Percentiles rank a stretch among this genome's conserved stretches.
phyloP scores from a whole-genome alignment of 129 eudicot species.

The Flaveria linearis region DNA sequence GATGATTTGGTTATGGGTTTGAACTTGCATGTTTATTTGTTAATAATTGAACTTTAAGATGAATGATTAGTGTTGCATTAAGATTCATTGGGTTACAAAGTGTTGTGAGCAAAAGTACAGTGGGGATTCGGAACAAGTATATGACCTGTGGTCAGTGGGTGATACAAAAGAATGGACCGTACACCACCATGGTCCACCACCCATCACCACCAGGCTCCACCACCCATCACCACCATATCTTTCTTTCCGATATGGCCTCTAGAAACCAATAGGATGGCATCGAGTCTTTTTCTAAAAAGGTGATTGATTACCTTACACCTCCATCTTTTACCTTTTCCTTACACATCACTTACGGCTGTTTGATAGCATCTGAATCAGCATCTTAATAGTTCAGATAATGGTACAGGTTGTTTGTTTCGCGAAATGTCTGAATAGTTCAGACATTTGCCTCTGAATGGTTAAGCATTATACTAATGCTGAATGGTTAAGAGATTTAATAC shows the following conservation, averaged over 20 bases:
- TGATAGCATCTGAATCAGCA: too few species aligned
- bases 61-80: not conserved
- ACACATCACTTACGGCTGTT: not conserved
- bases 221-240: constrained; percentile 22
- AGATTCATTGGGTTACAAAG: not conserved
- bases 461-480: too few species aligned
- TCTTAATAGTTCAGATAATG: too few species aligned
- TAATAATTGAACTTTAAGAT: too few species aligned
- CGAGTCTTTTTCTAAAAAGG: constrained; percentile 15
- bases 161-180: constrained; percentile 19
- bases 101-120: constrained; percentile 14
- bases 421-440: too few species aligned
- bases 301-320: not conserved
- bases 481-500: too few species aligned
- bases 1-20: too few species aligned
- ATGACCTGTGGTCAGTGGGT: constrained; percentile 19
- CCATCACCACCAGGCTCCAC: constrained; percentile 35
- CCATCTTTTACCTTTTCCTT: constrained; percentile 22
- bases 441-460: too few species aligned
- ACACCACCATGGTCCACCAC: constrained; percentile 26
- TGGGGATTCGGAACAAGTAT: constrained; percentile 24
- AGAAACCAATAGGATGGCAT: constrained; percentile 36
- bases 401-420: too few species aligned
- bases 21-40: too few species aligned
- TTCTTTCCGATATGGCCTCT: constrained; percentile 14